phyloP scores from a whole-genome alignment of 257 asterid species.

The Scutellaria galericulata region DNA sequence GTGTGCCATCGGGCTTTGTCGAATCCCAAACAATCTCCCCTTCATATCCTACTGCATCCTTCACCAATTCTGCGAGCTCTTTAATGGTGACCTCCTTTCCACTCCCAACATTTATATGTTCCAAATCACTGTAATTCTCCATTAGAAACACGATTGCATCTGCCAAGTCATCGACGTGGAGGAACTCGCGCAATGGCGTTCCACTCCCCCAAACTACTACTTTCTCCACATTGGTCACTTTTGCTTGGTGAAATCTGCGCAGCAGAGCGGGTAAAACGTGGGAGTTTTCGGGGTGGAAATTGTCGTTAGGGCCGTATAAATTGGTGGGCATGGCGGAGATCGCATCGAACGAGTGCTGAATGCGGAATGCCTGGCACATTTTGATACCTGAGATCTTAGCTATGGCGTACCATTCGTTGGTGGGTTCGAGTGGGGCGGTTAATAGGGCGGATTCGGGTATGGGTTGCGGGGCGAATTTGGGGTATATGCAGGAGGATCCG shows the following conservation, averaged over 20 bases:
- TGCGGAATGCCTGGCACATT: constrained; percentile 81
- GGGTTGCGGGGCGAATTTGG: constrained; percentile 93
- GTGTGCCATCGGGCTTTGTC: constrained; percentile 91
- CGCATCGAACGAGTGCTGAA: constrained; percentile 78
- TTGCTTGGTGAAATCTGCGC: constrained; percentile 87
- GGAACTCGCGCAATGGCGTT: constrained; percentile 82
- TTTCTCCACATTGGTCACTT: constrained; percentile 44
- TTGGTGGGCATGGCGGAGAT: constrained; percentile 93
- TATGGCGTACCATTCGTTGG: constrained; percentile 91
- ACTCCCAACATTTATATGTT: constrained; percentile 94
- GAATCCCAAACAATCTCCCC: constrained; percentile 90
- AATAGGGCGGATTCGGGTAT: constrained; percentile 85
- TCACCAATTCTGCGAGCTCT: constrained; percentile 86
- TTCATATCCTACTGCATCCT: constrained; percentile 82
- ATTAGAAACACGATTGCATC: constrained; percentile 74
- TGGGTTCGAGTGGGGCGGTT: constrained; percentile 83
- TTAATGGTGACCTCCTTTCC: constrained; percentile 86
- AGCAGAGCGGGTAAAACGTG: constrained; percentile 87
- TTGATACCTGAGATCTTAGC: constrained; percentile 92
- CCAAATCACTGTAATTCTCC: constrained; percentile 74
- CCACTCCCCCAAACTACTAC: constrained; percentile 99
- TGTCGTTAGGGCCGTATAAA: constrained; percentile 76
- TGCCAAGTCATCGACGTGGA: constrained; percentile 91
- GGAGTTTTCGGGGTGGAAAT: constrained; percentile 92
- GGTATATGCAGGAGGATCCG: constrained; percentile 96